Percentiles rank a stretch among this genome's conserved stretches.
Evolutionary conservation across 1,284 basidiomycete genomes (phyloP).

Genomic region (Amylostereum areolatum): DNA sequence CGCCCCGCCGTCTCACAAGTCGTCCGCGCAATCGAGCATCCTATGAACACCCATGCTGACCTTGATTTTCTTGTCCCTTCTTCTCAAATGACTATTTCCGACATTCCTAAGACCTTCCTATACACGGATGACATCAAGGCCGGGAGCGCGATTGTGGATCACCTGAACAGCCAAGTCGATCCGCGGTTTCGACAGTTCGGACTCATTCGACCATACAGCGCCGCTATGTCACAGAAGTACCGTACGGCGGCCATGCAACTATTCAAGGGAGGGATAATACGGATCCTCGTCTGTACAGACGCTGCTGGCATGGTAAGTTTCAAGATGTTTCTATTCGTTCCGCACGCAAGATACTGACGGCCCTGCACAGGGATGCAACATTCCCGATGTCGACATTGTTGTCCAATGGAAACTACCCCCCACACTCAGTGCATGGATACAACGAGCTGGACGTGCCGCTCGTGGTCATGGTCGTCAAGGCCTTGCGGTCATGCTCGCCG

Average conservation of each 20-base stretch:
- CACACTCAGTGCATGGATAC: conserved; percentile 17
- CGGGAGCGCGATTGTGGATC: conserved; percentile 14
- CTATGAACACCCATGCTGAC: conserved; percentile 29
- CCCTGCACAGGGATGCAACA: conserved; percentile 18
- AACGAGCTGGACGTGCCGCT: conserved; percentile 19
- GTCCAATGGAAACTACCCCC: conserved; percentile 20
- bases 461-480: conserved; percentile 9
- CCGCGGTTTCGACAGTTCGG: not conserved
- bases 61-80: conserved; percentile 18
- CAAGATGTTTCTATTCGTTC: not conserved
- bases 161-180: conserved; percentile 7
- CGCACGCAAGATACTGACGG: too few relatives aligned
- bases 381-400: conserved; percentile 18
- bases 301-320: conserved; percentile 19
- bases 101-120: conserved; percentile 9
- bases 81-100: not conserved
- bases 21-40: conserved; percentile 17
- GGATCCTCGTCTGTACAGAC: conserved; percentile 14
- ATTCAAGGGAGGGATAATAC: conserved; percentile 10
- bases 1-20: not conserved
- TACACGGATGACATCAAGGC: conserved; percentile 14
- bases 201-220: conserved; percentile 14
- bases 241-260: conserved; percentile 8
- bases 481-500: conserved; percentile 17
- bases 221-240: conserved; percentile 10